Base-by-base conservation (phyloP, 2,329 filamentous ascomycete genomes). In the Ustulina deusta region DNA sequence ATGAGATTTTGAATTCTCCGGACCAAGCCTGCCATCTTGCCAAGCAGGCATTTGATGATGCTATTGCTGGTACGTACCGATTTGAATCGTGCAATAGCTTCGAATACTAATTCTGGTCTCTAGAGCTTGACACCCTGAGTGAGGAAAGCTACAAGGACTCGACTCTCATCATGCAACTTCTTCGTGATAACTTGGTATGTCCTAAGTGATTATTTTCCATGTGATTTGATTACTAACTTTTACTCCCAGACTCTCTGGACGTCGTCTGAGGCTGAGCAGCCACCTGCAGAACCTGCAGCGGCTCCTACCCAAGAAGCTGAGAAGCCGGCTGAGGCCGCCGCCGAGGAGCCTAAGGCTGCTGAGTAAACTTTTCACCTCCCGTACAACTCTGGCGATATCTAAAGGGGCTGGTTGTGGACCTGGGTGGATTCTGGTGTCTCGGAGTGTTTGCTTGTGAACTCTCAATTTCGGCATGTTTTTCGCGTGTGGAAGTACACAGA, bases 71-170 rank as follows among this genome's bases (percentile, higher is more conserved):
- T 87, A 77, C 72, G 80, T 75, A 11, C n/a, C 54, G 10, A 15
- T 27, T 34, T 10, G 0, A 34, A 15, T 49, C 52, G 20, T 10
- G 11, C 29, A 34, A 11, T 17, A 48, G 22, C 60, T 62, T 6
- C 11, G 61, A 17, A 63, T 36, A 66, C 75, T 78, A 68, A 81
- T 73, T 27, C 1, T 32, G 15, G 57, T 66, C 58, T 65, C 64
- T 79, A 94, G 94, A 97, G 87, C 93, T 97, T 75, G 94, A 97
- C 83, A 97, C 94, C 75, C 87, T 97, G 75, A 97, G 93, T 82
- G 94, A 97, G 90, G 94, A 97, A 89, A 97, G 93, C 89, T 97
- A 97, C 92, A 97, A 97, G 90, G 94, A 97, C 87, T 97, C 93
- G 54, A 97, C 94, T 72, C 90, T 97, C 78, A 97, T 97, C 85